Conservation (phyloP, 192 early-diverging fungal species). For the Coemansia sp. region DNA sequence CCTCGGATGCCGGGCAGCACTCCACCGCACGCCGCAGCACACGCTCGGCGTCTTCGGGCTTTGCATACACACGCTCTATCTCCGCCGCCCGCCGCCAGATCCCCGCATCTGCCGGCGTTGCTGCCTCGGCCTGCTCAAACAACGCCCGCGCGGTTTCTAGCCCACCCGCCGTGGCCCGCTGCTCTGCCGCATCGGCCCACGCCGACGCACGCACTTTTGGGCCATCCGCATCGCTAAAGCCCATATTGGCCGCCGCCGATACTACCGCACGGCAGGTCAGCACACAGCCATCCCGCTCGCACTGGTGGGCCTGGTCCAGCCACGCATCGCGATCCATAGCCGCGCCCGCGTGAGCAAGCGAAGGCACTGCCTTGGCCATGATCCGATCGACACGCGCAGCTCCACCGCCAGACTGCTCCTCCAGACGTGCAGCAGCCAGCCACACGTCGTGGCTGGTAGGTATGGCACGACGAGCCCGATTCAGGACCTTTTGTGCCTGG, state of each 20-base stretch:
- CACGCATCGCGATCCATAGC: slow-evolving; percentile 79
- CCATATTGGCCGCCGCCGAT: slow-evolving; percentile 64
- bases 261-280: slow-evolving; percentile 82
- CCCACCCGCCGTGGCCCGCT: slow-evolving; percentile 35
- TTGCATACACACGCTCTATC: slow-evolving; percentile 78
- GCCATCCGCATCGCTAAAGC: slow-evolving; percentile 56
- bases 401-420: slow-evolving; percentile 63
- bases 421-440: slow-evolving; percentile 87
- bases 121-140: slow-evolving; percentile 71
- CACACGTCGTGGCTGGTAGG: slow-evolving; percentile 92
- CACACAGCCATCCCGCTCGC: slow-evolving; percentile 73
- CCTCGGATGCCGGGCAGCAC: slow-evolving; percentile 85
- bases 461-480: slow-evolving; percentile 75
- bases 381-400: slow-evolving; percentile 56
- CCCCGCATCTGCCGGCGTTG: slow-evolving; percentile 68
- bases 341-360: slow-evolving; percentile 47
- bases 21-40: slow-evolving; percentile 79
- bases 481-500: slow-evolving; percentile 84
- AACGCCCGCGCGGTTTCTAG: slow-evolving; percentile 82
- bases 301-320: slow-evolving; percentile 78
- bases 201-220: slow-evolving; percentile 69
- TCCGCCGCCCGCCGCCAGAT: slow-evolving; percentile 84
- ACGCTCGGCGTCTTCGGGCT: slow-evolving; percentile 63
- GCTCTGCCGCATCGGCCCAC: slow-evolving; percentile 89
- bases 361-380: slow-evolving; percentile 64